Evolutionary conservation across 2,329 filamentous ascomycete species (phyloP).

Genomic region (Pseudogymnoascus sp.): DNA sequence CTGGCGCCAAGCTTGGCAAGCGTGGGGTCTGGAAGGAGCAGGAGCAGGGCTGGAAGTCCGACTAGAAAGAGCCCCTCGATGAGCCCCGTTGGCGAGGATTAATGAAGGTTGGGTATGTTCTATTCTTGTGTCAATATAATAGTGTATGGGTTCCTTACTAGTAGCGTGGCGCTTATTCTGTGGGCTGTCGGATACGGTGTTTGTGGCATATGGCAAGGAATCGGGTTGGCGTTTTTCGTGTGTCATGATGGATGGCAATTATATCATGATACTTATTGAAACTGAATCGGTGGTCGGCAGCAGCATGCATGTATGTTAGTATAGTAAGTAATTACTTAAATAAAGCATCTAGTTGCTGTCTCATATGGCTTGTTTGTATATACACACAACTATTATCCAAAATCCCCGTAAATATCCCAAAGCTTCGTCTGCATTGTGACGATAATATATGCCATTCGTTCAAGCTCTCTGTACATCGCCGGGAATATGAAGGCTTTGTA

Average conservation of each 20-base stretch:
- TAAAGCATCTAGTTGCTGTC: constrained; percentile 3
- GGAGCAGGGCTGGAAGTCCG: constrained; percentile 38
- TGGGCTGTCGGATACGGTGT: constrained; percentile 6
- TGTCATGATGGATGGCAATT: neutral
- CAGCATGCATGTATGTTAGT: neutral
- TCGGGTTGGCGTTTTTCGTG: neutral
- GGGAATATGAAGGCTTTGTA: neutral
- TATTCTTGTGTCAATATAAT: constrained; percentile 5
- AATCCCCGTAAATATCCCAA: neutral
- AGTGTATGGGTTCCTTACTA: neutral
- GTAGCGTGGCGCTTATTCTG: constrained; percentile 11
- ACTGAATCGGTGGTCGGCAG: neutral
- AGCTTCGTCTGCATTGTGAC: neutral
- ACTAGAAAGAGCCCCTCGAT: constrained; percentile 50
- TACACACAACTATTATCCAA: neutral
- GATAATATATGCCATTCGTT: neutral
- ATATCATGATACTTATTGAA: neutral
- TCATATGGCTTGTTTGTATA: neutral
- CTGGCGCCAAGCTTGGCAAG: constrained; percentile 48
- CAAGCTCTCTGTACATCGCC: neutral
- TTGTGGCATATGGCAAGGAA: constrained; percentile 6
- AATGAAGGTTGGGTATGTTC: constrained; percentile 12
- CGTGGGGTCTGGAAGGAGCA: constrained; percentile 45
- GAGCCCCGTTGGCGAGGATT: constrained; percentile 41
- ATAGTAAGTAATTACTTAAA: constrained; percentile 6